Percentiles rank a stretch among this genome's conserved stretches.
Conservation (phyloP, 805 yeast genomes). For the Phaffomyces thermotolerans region DNA sequence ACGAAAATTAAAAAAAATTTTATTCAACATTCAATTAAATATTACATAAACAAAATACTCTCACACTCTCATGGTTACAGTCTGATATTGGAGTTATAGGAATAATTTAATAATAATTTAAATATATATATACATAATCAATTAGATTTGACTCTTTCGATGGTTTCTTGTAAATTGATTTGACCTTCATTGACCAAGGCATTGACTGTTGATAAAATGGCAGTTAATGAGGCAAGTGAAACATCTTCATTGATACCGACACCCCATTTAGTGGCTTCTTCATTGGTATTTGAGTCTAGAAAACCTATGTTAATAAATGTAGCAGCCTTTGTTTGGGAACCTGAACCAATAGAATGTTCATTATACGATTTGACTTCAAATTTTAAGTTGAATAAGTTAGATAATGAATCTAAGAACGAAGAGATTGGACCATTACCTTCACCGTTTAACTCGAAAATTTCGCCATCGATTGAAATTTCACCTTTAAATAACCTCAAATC, state of each 20-base stretch:
- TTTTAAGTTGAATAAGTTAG: slow-evolving; percentile 41
- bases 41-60: too few relatives aligned
- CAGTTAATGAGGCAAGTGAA: slow-evolving; percentile 72
- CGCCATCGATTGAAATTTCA: slow-evolving; percentile 30
- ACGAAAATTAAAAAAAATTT: too few relatives aligned
- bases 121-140: not conserved
- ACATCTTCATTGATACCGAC: slow-evolving; percentile 90
- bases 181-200: slow-evolving; percentile 21
- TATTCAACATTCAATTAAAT: too few relatives aligned
- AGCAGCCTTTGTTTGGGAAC: slow-evolving; percentile 67
- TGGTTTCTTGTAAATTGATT: slow-evolving; percentile 7
- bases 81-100: not conserved
- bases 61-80: not conserved
- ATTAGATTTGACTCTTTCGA: slow-evolving; percentile 1
- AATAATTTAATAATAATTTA: too few relatives aligned
- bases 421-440: slow-evolving; percentile 77
- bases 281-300: slow-evolving; percentile 34
- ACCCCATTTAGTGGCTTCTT: slow-evolving; percentile 62
- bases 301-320: slow-evolving; percentile 58
- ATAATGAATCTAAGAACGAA: slow-evolving; percentile 58
- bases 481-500: slow-evolving; percentile 38
- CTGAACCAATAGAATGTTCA: slow-evolving; percentile 70
- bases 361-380: slow-evolving; percentile 60
- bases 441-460: slow-evolving; percentile 37
- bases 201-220: slow-evolving; percentile 61